Conservation (phyloP, 768 basidiomycete genomes). For the Clitopilus passeckerianus region DNA sequence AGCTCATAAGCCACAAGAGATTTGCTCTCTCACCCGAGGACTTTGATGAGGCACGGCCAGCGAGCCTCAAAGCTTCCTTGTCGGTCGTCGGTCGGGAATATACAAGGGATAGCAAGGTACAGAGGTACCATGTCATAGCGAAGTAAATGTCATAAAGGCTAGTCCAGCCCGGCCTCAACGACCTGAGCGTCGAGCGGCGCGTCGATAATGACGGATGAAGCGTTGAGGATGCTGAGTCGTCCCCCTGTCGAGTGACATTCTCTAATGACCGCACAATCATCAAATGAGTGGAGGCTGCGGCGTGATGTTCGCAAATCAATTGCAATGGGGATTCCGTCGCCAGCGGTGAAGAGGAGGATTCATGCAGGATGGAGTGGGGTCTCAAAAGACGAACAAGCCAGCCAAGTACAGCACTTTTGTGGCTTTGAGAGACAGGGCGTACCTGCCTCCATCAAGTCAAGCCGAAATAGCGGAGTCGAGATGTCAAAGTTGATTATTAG, state of each 20-base stretch:
- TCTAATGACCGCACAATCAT: neutral
- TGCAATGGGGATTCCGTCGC: neutral
- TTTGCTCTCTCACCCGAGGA: neutral
- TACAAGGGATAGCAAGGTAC: neutral
- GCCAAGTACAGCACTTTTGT: neutral
- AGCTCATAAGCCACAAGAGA: neutral
- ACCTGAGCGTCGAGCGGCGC: neutral
- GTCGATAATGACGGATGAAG: neutral
- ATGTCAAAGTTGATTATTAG: neutral
- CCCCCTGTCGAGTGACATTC: neutral
- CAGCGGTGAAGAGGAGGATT: neutral
- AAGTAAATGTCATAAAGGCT: neutral
- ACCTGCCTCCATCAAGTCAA: neutral
- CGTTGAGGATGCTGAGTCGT: neutral
- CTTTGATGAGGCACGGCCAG: neutral
- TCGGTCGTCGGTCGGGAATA: no score
- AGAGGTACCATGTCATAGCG: neutral
- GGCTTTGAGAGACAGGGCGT: neutral
- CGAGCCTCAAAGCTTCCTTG: neutral
- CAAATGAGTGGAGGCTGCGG: neutral
- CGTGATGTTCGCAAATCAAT: neutral
- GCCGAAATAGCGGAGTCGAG: neutral
- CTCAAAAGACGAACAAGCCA: neutral
- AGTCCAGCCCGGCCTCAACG: neutral
- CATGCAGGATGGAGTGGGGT: neutral